A percentile compares a stretch with the other conserved stretches of the same genome.
These are phyloP conservation scores for Fistulifera pelliculosa DNA, from an alignment of 108 stramenopile genomes.

Conservation along the genomic window DNA sequence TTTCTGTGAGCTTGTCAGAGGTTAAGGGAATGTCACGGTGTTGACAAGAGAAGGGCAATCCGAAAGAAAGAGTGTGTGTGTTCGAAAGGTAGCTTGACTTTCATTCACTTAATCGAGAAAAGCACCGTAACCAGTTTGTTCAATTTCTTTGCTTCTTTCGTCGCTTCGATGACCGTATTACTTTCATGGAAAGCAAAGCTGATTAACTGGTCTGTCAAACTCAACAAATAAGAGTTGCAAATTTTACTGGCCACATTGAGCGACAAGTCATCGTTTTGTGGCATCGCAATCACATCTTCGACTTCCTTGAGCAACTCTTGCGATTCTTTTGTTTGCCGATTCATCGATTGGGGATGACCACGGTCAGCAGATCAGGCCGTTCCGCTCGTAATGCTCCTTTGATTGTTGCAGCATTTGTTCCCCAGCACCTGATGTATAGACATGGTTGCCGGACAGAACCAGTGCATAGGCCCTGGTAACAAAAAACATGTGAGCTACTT, in stretches of 20 bases:
- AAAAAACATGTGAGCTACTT: neutral
- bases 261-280: constrained; percentile 74
- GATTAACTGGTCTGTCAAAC: constrained; percentile 85
- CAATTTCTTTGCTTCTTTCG: constrained; percentile 78
- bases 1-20: no score
- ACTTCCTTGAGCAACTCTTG: constrained; percentile 78
- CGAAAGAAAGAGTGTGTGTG: no score
- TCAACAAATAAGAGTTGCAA: constrained; percentile 86
- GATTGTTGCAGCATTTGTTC: constrained; percentile 85
- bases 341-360: constrained; percentile 85
- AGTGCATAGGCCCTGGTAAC: constrained; percentile 76
- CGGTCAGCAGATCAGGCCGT: constrained; percentile 78
- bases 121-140: constrained; percentile 86
- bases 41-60: no score
- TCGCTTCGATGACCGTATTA: constrained; percentile 82
- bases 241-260: constrained; percentile 82
- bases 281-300: constrained; percentile 70
- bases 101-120: constrained; percentile 63
- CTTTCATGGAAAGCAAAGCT: constrained; percentile 92
- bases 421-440: constrained; percentile 89
- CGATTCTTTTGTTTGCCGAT: constrained; percentile 76
- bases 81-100: neutral
- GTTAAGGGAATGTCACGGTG: no score
- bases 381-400: constrained; percentile 86
- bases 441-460: constrained; percentile 87